phyloP scores from a whole-genome alignment of 768 basidiomycete genomes.

The Ramaria sp. region DNA sequence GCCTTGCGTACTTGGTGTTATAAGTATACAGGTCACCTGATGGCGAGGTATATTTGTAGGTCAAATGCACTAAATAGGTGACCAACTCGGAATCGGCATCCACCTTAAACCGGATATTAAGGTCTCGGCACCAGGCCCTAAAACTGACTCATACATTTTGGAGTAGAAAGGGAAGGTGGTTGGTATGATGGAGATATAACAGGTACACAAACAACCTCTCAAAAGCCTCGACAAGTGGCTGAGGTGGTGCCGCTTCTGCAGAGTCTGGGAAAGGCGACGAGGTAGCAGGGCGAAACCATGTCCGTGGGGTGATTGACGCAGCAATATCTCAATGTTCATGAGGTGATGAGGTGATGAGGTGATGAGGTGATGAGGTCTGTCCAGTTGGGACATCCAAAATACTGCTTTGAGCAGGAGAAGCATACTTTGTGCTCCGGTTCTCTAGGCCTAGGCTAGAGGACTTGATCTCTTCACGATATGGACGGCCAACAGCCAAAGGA shows the following conservation, averaged over 20 bases:
- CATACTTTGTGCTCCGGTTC: neutral
- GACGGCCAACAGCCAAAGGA: neutral
- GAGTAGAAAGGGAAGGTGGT: constrained; percentile 43
- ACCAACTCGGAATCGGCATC: constrained; percentile 12
- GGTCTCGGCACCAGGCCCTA: constrained; percentile 26
- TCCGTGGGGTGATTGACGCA: neutral
- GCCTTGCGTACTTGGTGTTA: constrained; percentile 10
- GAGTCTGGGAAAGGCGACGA: neutral
- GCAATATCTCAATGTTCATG: neutral
- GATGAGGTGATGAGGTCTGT: neutral
- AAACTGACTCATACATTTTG: constrained; percentile 45
- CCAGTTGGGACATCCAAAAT: neutral
- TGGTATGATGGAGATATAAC: neutral
- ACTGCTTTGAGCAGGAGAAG: neutral
- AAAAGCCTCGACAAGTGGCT: neutral
- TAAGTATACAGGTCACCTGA: constrained; percentile 7
- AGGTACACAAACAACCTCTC: neutral
- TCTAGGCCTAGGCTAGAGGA: neutral
- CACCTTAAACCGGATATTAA: constrained; percentile 25
- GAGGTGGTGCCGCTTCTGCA: neutral
- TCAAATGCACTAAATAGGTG: constrained; percentile 18
- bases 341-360: too few relatives aligned
- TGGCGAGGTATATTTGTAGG: constrained; percentile 7
- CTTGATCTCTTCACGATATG: neutral
- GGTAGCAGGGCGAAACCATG: too few relatives aligned